A percentile compares a stretch with the other conserved stretches of the same genome.
Conservation (phyloP, 1,284 basidiomycete species). For the Taiwanofungus camphoratus region DNA sequence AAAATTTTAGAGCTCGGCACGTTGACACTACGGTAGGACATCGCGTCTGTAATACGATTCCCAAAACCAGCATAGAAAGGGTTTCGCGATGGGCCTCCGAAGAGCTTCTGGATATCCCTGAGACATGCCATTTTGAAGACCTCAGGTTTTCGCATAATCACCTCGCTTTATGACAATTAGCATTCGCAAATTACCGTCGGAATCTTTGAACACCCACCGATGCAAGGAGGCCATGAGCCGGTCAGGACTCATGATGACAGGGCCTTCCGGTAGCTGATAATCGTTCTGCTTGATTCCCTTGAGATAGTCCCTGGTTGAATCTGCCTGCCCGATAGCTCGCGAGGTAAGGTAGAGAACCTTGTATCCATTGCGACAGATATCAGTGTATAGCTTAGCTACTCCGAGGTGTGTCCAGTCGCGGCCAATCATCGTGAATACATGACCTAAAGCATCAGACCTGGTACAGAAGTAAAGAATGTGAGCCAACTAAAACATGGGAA, state of each 20-base stretch:
- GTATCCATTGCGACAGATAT: conserved; percentile 95
- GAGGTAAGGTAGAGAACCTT: conserved; percentile 99
- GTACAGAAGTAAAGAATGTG: too few species aligned
- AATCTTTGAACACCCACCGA: conserved; percentile 47
- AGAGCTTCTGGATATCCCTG: conserved; percentile 91
- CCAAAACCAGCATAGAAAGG: conserved; percentile 99
- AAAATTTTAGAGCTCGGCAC: conserved; percentile 95
- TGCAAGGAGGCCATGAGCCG: conserved; percentile 92
- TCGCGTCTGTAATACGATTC: conserved; percentile 96
- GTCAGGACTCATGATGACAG: conserved; percentile 99
- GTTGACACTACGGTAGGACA: conserved; percentile 95
- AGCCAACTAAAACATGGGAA: too few species aligned
- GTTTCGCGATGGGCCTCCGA: conserved; percentile 65
- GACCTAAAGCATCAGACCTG: conserved; percentile 95
- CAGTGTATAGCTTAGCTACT: conserved; percentile 97
- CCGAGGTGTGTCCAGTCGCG: conserved; percentile 99
- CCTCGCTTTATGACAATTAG: conserved; percentile 54
- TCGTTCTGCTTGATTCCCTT: conserved; percentile 94
- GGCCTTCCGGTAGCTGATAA: conserved; percentile 94
- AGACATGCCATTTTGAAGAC: conserved; percentile 99
- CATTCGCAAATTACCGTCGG: not conserved
- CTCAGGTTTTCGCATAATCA: conserved; percentile 98
- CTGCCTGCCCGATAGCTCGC: conserved; percentile 96
- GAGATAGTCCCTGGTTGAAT: conserved; percentile 94
- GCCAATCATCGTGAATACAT: conserved; percentile 98